These are phyloP conservation scores for Cystobasidiaceae sp. DNA, from an alignment of 1,284 basidiomycete genomes.

Conservation along the genomic window DNA sequence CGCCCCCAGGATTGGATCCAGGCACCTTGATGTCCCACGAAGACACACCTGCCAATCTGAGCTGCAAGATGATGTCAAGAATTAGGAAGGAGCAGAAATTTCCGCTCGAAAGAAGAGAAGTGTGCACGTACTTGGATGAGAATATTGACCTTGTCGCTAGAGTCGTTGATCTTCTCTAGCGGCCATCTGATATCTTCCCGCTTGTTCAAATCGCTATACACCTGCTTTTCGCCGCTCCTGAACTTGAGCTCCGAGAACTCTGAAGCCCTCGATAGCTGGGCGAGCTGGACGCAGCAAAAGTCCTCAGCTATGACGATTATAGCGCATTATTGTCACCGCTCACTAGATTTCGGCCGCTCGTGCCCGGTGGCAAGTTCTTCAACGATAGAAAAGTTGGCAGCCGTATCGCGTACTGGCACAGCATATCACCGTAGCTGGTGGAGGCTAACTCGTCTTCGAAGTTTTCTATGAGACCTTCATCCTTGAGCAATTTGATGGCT, in stretches of 20 bases:
- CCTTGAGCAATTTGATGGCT: slow-evolving; percentile 35
- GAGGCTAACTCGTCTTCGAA: neutral
- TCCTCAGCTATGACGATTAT: neutral
- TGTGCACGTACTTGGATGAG: neutral
- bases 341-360: slow-evolving; percentile 33
- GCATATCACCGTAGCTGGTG: slow-evolving; percentile 37
- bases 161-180: slow-evolving; percentile 31
- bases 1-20: slow-evolving; percentile 32
- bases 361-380: slow-evolving; percentile 31
- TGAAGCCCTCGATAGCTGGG: slow-evolving; percentile 40
- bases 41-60: slow-evolving; percentile 32
- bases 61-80: no score
- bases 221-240: slow-evolving; percentile 45
- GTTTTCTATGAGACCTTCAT: slow-evolving; percentile 33
- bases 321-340: neutral
- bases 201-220: slow-evolving; percentile 19
- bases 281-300: slow-evolving; percentile 28
- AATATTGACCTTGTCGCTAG: slow-evolving; percentile 36
- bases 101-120: neutral
- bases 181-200: slow-evolving; percentile 35
- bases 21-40: slow-evolving; percentile 35
- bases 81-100: no score
- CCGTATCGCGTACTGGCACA: slow-evolving; percentile 36
- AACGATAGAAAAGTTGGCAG: slow-evolving; percentile 36
- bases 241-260: slow-evolving; percentile 45